Conservation (phyloP, 176 grass and related monocot species). For the Puya raimondii region DNA sequence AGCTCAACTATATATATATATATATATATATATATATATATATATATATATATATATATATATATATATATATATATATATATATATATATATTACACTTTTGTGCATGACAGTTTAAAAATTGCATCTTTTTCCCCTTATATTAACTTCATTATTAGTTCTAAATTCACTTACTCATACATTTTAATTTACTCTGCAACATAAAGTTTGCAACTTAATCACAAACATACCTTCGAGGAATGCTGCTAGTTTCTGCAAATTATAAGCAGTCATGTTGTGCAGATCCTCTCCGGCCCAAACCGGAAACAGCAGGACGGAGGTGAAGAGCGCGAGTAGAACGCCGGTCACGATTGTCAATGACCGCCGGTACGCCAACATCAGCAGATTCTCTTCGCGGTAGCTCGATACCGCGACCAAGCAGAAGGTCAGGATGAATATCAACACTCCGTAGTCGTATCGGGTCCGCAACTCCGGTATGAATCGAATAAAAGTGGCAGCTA, state of each 20-base stretch:
- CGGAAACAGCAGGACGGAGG: background rate
- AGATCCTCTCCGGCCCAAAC: background rate
- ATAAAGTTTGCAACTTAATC: background rate
- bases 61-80: no score
- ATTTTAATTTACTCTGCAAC: no score
- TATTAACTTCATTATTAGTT: no score
- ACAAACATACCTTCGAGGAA: background rate
- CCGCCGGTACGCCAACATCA: background rate
- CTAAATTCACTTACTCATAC: no score
- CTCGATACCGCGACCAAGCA: background rate
- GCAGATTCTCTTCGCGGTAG: background rate
- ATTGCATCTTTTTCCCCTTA: no score
- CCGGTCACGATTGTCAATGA: background rate
- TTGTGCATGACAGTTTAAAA: no score
- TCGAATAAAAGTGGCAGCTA: background rate
- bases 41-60: no score
- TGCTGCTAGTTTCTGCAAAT: background rate
- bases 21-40: no score
- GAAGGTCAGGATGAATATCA: background rate
- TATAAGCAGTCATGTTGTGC: background rate
- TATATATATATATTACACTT: no score
- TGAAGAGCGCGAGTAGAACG: background rate
- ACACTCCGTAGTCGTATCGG: background rate
- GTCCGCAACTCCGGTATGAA: background rate
- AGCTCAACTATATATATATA: no score